Conservation (phyloP, 768 basidiomycete genomes). For the Hygrocybe coccinea region DNA sequence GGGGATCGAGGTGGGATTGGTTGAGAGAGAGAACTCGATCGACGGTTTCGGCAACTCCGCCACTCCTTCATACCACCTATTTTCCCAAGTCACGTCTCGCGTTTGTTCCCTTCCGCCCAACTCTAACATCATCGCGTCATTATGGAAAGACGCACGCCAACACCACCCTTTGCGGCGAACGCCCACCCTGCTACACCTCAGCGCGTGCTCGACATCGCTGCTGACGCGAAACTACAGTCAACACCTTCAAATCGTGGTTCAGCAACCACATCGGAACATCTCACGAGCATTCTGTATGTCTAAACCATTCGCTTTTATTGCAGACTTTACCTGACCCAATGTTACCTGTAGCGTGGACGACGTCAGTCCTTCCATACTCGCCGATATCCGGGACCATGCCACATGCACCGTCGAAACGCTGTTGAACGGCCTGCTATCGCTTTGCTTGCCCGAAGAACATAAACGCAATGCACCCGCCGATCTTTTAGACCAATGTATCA, state of each 20-base stretch:
- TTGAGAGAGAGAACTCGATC: too few relatives aligned
- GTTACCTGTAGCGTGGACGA: not conserved
- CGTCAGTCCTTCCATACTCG: conserved; percentile 1
- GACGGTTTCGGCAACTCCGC: too few relatives aligned
- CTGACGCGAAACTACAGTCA: not conserved
- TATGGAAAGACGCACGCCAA: not conserved
- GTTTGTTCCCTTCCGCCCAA: too few relatives aligned
- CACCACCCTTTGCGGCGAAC: not conserved
- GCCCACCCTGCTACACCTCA: not conserved
- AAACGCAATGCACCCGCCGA: not conserved
- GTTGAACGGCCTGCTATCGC: not conserved
- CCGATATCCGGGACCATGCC: not conserved
- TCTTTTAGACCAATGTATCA: conserved; percentile 1
- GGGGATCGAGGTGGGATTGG: too few relatives aligned
- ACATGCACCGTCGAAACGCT: not conserved
- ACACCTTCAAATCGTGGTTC: not conserved
- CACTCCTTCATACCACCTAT: too few relatives aligned
- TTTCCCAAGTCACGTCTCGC: too few relatives aligned
- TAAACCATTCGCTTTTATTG: not conserved
- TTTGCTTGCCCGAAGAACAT: not conserved
- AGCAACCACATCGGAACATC: not conserved
- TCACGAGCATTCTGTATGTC: not conserved
- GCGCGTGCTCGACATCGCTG: not conserved
- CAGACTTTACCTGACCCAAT: not conserved
- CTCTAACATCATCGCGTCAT: not conserved